Base-by-base conservation (phyloP, 2,329 filamentous ascomycete species). In the Cordyceps fumosorosea region DNA sequence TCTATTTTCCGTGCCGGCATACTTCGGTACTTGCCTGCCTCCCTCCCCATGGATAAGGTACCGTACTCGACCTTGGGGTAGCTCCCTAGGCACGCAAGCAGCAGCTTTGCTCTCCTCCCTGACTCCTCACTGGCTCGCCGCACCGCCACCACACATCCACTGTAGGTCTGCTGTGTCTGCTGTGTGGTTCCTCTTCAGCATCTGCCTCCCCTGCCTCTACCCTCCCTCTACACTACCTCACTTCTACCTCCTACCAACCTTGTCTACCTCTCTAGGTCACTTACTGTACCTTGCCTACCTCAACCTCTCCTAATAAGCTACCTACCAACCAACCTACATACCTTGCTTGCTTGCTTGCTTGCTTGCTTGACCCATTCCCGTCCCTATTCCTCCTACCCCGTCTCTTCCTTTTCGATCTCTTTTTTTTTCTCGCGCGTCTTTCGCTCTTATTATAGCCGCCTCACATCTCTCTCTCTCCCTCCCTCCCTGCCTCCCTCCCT, bases 401-500 rank as follows among this genome's bases (percentile, higher is more conserved):
- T 57, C 55, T 48, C 42, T 48, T 48, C 18, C 32, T 57, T 24
- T 37, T 29, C 3, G 40, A 52, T 37, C 44, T 57, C 24, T 16
- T 53, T 53, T 20, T 37, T 26, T 53, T 53, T 12, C 12, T 32
- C 40, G 44, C 44, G 55, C 29, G 47, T 57, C 44, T 48, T 57
- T 57, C 45, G 12, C 55, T 44, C 20, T 57, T 57, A 47, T 57
- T 57, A 47, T 57, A 48, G 42, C 44, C 55, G 42, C 44, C 44
- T 48, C 29, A 48, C 32, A 18, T 48, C 44, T 47, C 20, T n/a
- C 44, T 48, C 42, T 34, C 54, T 34, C 24, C 45, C 16, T 44
- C 10, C 29, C 20, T 22, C 26, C 29, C 5, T 29, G 3, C 29
- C 29, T 29, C 29, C 29, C 29, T 29, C 29, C 29, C 29, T 6